These are phyloP conservation scores for Inga oerstediana DNA, from an alignment of 306 rosid genomes.

Conservation along the genomic window DNA sequence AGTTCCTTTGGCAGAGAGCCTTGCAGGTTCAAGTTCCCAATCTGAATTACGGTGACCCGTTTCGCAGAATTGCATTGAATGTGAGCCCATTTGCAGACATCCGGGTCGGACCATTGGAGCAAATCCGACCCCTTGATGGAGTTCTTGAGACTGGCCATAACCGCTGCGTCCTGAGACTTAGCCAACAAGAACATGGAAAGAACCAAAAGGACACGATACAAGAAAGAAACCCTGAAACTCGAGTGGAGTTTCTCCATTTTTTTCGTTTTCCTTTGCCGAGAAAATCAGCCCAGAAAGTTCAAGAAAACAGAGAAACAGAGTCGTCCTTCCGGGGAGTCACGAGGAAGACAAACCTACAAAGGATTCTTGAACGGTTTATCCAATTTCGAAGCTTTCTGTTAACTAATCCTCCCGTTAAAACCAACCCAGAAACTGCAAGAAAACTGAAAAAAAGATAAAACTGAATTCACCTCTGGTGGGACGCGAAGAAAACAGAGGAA, in stretches of 20 bases:
- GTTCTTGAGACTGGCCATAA: slow-evolving; percentile 47
- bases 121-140: slow-evolving; percentile 30
- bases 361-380: slow-evolving; percentile 23
- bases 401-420: background rate
- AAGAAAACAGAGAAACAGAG: background rate
- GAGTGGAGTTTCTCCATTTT: slow-evolving; percentile 47
- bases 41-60: slow-evolving; percentile 51
- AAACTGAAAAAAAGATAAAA: slow-evolving; percentile 13
- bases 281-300: background rate
- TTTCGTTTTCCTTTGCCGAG: background rate
- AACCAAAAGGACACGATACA: background rate
- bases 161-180: slow-evolving; percentile 48
- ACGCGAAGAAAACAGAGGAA: slow-evolving; percentile 2
- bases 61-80: slow-evolving; percentile 40
- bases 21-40: slow-evolving; percentile 54
- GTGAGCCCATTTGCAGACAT: slow-evolving; percentile 54
- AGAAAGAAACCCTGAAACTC: slow-evolving; percentile 27
- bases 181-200: background rate
- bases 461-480: background rate
- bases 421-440: background rate
- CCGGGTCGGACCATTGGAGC: slow-evolving; percentile 56
- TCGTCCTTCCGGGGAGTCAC: background rate
- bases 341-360: slow-evolving; percentile 5
- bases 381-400: slow-evolving; percentile 16
- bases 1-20: slow-evolving; percentile 70